These are phyloP conservation scores for Eruca vesicaria DNA, from an alignment of 441 rosid species.

Conservation along the genomic window DNA sequence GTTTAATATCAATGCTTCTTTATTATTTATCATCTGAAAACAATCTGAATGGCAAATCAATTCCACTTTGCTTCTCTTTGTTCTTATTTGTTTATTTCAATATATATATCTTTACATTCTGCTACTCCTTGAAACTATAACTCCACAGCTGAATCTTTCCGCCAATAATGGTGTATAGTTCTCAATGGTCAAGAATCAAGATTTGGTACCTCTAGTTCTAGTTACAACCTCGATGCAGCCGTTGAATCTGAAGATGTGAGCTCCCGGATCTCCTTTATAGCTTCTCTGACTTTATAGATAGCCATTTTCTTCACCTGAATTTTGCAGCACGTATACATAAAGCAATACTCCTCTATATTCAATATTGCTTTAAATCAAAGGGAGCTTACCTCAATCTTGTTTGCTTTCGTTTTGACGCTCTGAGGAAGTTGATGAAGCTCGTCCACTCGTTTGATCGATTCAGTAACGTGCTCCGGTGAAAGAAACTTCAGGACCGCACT, in stretches of 20 bases:
- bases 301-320: conserved; percentile 91
- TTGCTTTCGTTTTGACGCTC: conserved; percentile 61
- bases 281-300: conserved; percentile 54
- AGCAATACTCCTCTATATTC: conserved; percentile 2
- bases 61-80: conserved; percentile 7
- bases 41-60: conserved; percentile 23
- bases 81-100: conserved; percentile 17
- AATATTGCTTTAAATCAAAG: not conserved
- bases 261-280: conserved; percentile 72
- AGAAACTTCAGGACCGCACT: conserved; percentile 82
- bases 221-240: conserved; percentile 19
- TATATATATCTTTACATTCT: conserved; percentile 19
- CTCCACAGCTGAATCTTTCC: conserved; percentile 13
- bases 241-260: conserved; percentile 48
- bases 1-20: conserved; percentile 27
- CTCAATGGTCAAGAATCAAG: conserved; percentile 30
- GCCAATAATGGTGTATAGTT: not conserved
- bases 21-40: conserved; percentile 13
- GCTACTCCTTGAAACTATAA: conserved; percentile 20
- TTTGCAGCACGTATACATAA: not conserved
- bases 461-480: conserved; percentile 77
- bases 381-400: conserved; percentile 65
- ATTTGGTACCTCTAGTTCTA: conserved; percentile 24
- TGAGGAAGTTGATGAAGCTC: conserved; percentile 79
- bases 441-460: conserved; percentile 61